Percentiles rank a stretch among this genome's conserved stretches.
phyloP scores from a whole-genome alignment of 306 rosid genomes.

The Alnus glutinosa region DNA sequence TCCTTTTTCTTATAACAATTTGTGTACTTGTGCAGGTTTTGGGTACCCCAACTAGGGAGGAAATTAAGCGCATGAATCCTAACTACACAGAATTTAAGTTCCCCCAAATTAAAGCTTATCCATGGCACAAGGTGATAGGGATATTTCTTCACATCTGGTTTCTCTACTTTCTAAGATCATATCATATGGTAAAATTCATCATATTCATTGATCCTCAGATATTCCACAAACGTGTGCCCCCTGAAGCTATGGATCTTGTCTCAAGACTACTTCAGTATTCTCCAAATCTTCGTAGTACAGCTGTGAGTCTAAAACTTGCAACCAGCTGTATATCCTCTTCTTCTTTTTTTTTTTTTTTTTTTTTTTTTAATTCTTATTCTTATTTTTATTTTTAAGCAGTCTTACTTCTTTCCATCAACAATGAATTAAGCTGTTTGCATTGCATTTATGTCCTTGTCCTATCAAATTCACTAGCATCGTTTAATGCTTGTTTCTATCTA shows the following conservation, averaged over 20 bases:
- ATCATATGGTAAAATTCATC: constrained; percentile 2
- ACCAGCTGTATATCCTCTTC: not conserved
- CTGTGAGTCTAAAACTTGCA: constrained; percentile 57
- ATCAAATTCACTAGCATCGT: not conserved
- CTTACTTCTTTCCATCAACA: not conserved
- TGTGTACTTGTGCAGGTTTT: constrained; percentile 61
- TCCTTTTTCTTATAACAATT: constrained; percentile 8
- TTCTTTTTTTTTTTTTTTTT: not conserved
- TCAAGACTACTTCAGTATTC: constrained; percentile 93
- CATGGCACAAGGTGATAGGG: constrained; percentile 87
- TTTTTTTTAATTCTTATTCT: too few relatives aligned
- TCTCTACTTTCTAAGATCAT: constrained; percentile 4
- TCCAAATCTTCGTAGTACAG: constrained; percentile 90
- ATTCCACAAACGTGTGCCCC: constrained; percentile 88
- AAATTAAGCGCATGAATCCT: constrained; percentile 96
- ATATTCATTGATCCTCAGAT: constrained; percentile 49
- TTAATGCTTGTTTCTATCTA: not conserved
- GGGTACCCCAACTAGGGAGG: constrained; percentile 98
- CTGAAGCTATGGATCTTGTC: constrained; percentile 96
- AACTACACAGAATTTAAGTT: constrained; percentile 90
- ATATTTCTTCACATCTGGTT: constrained; percentile 3
- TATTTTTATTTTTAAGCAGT: not conserved
- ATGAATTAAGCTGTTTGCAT: too few relatives aligned
- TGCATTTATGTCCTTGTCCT: not conserved
- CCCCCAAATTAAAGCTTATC: constrained; percentile 95